Evolutionary conservation across 305 asterid species (phyloP).

Genomic region (Caryopteris hybrid): DNA sequence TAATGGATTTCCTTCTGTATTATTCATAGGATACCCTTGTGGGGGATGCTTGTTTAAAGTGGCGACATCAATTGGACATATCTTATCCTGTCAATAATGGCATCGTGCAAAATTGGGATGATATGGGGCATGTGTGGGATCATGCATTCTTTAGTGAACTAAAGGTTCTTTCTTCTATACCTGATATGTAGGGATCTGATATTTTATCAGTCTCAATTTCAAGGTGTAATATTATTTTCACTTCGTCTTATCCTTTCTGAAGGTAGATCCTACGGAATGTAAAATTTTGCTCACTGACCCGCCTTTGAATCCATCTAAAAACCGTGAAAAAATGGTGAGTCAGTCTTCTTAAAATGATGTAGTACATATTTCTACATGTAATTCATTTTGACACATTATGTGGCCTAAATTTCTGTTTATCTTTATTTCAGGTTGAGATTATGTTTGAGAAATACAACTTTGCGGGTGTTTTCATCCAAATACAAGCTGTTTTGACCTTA

Average conservation of each 20-base stretch:
- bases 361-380: neutral
- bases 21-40: slow-evolving; percentile 66
- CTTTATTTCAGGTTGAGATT: slow-evolving; percentile 70
- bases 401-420: slow-evolving; percentile 5
- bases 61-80: slow-evolving; percentile 89
- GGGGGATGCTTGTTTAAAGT: slow-evolving; percentile 90
- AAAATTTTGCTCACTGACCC: slow-evolving; percentile 96
- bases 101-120: slow-evolving; percentile 97
- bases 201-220: neutral
- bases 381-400: slow-evolving; percentile 12
- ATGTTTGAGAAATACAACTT: slow-evolving; percentile 98
- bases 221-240: neutral
- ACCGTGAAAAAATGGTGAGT: slow-evolving; percentile 91
- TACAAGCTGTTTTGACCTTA: slow-evolving; percentile 92
- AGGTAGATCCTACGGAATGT: slow-evolving; percentile 91
- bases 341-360: slow-evolving; percentile 8
- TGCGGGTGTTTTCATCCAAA: slow-evolving; percentile 84
- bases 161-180: slow-evolving; percentile 49
- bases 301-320: slow-evolving; percentile 95
- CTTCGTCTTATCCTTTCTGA: slow-evolving; percentile 31
- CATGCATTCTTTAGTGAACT: slow-evolving; percentile 87
- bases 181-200: neutral
- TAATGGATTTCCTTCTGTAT: slow-evolving; percentile 12
- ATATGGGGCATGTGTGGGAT: slow-evolving; percentile 93
- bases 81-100: slow-evolving; percentile 97